These are phyloP conservation scores for Trichoderma sp. DNA, from an alignment of 2,329 filamentous ascomycete genomes.

Conservation along the genomic window DNA sequence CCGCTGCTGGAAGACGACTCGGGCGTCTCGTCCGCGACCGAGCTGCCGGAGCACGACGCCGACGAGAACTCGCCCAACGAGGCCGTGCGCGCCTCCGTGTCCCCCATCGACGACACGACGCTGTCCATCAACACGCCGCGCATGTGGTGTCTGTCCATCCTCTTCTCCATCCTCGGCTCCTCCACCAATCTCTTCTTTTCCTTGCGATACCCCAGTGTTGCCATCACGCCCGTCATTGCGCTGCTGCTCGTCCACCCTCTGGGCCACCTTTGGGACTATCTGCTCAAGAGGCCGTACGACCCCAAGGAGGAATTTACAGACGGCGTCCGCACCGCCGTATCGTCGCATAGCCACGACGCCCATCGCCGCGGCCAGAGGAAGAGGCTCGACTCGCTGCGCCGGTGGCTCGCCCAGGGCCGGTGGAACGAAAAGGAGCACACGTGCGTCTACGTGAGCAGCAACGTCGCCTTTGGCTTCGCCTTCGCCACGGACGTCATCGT, in stretches of 20 bases:
- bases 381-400: conserved; percentile 48
- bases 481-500: conserved; percentile 90
- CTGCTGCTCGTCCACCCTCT: conserved; percentile 82
- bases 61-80: conserved; percentile 75
- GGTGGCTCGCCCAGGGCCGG: conserved; percentile 76
- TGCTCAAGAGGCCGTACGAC: conserved; percentile 65
- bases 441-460: conserved; percentile 87
- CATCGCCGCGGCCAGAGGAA: conserved; percentile 2
- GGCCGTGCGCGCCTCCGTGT: conserved; percentile 77
- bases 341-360: conserved; percentile 23
- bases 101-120: conserved; percentile 71
- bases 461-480: conserved; percentile 86
- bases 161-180: conserved; percentile 80
- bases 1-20: conserved; percentile 41
- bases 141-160: conserved; percentile 80
- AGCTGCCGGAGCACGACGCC: conserved; percentile 53
- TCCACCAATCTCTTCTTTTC: conserved; percentile 89
- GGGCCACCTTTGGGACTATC: conserved; percentile 75
- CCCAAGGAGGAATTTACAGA: conserved; percentile 53
- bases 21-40: conserved; percentile 43
- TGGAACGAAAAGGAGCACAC: conserved; percentile 92
- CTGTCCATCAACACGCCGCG: conserved; percentile 86
- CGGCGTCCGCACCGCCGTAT: conserved; percentile 46
- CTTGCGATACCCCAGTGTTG: conserved; percentile 84
- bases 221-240: conserved; percentile 86